These are phyloP conservation scores for Chytriomyces sp. DNA, from an alignment of 192 early-diverging fungal species.

Conservation along the genomic window DNA sequence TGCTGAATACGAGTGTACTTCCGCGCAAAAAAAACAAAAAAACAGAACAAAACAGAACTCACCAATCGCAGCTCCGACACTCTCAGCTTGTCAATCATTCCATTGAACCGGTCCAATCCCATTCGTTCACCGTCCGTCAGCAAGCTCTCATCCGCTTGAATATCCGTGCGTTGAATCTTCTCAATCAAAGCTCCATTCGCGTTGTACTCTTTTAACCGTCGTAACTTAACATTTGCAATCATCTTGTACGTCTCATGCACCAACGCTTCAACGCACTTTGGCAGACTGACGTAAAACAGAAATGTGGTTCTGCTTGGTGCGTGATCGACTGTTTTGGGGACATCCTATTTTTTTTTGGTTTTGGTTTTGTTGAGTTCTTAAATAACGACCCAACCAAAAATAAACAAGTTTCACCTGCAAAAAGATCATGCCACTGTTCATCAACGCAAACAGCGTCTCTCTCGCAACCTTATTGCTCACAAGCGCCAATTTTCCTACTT, in stretches of 20 bases:
- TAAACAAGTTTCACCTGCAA: slow-evolving; percentile 45
- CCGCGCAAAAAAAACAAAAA: background rate
- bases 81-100: slow-evolving; percentile 33
- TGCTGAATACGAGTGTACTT: background rate
- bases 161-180: slow-evolving; percentile 50
- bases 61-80: slow-evolving; percentile 40
- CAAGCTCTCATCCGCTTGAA: slow-evolving; percentile 37
- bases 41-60: background rate
- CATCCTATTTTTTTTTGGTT: slow-evolving; percentile 42
- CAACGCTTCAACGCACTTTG: slow-evolving; percentile 38
- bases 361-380: no score
- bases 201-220: slow-evolving; percentile 40
- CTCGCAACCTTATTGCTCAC: slow-evolving; percentile 49
- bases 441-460: slow-evolving; percentile 42
- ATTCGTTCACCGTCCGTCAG: slow-evolving; percentile 45
- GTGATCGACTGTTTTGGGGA: slow-evolving; percentile 54
- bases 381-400: background rate
- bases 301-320: slow-evolving; percentile 51
- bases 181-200: slow-evolving; percentile 44
- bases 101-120: slow-evolving; percentile 31
- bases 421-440: slow-evolving; percentile 47
- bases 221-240: slow-evolving; percentile 44
- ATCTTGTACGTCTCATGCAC: slow-evolving; percentile 44
- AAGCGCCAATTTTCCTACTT: slow-evolving; percentile 53
- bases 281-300: slow-evolving; percentile 50